These are phyloP conservation scores for Cyberlindnera maritima DNA, from an alignment of 805 yeast genomes.

Conservation along the genomic window DNA sequence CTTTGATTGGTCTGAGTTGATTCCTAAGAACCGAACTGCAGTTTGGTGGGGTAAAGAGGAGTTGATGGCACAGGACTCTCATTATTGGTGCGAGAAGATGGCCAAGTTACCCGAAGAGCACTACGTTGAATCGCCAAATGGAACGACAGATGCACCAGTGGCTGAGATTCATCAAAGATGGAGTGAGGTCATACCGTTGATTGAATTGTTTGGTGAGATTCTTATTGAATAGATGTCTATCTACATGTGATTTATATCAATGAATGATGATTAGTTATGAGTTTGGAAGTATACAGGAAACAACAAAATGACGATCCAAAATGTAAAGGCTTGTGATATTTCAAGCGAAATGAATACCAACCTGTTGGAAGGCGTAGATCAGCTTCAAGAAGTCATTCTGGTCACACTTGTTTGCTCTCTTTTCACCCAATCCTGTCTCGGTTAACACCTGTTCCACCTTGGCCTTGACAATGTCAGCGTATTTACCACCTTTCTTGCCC, in stretches of 20 bases:
- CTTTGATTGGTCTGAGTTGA: neutral
- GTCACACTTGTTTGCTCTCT: conserved; percentile 91
- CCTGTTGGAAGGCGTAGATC: conserved; percentile 92
- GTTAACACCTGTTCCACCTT: conserved; percentile 71
- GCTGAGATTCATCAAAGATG: neutral
- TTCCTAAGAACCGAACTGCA: neutral
- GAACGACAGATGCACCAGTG: neutral
- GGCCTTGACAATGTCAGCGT: conserved; percentile 49
- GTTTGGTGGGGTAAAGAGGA: conserved; percentile 3
- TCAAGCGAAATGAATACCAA: conserved; percentile 88
- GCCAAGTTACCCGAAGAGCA: neutral
- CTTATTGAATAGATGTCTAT: too few species aligned
- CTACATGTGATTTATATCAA: too few species aligned
- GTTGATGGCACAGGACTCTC: neutral
- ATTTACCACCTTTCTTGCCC: conserved; percentile 33
- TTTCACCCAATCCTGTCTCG: conserved; percentile 78
- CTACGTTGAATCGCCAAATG: neutral
- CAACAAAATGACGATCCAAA: neutral
- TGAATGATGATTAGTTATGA: too few species aligned
- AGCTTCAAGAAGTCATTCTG: conserved; percentile 89
- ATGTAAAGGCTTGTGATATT: neutral
- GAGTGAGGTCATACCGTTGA: neutral
- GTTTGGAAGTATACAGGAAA: too few species aligned
- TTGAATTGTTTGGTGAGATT: too few species aligned
- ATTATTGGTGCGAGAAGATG: neutral